Base-by-base conservation (phyloP, 176 grass and related monocot genomes). In the Oryza brachyantha region DNA sequence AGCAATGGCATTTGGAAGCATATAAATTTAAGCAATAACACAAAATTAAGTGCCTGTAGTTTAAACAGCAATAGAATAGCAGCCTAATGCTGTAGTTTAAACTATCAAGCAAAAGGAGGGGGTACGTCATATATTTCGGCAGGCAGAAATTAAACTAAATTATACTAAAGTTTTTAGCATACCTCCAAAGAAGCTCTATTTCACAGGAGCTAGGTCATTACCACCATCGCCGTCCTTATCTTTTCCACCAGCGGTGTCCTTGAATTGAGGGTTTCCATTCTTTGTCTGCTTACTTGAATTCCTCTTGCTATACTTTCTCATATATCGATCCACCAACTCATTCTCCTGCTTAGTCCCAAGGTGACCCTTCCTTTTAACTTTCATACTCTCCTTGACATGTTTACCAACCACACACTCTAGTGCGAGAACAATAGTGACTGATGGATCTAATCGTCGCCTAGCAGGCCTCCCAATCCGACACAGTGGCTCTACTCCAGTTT, bases 251-350 rank as follows among this genome's bases (percentile, higher is more conserved):
- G 22, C 37, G 2, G 76, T 31, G 22, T 73, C 43, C 29, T 29
- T 46, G 17, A 26, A 62, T 43, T 29, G 62, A 58, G 55, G 76
- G 45, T 63, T 55, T 86, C 73, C 37, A 36, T 27, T 58, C 43
- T 79, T 54, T 64, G 21, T 59, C 72, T 79, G 73, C 38, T 60
- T 73, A 38, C 34, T 72, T 29, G 73, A 75, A 13, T 32, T 90
- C 78, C 74, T 93, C 66, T 72, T 87, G 43, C 42, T 86, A 46
- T 90, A 93, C 68, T 87, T 87, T 50, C 68, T 87, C 77, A 62
- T 54, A 79, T 87, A 90, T 7, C 81, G 74, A 79, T 85, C 78
- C 52, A 86, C 25, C 61, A 61, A 66, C 62, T 19, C 13, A 66
- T 70, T 50, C 25, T 82, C 50, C 25, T 71, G 13, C 54, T 34